Percentiles rank a stretch among this genome's conserved stretches.
phyloP scores from a whole-genome alignment of 1,284 basidiomycete genomes.

The Cutaneotrichosporon sp. region DNA sequence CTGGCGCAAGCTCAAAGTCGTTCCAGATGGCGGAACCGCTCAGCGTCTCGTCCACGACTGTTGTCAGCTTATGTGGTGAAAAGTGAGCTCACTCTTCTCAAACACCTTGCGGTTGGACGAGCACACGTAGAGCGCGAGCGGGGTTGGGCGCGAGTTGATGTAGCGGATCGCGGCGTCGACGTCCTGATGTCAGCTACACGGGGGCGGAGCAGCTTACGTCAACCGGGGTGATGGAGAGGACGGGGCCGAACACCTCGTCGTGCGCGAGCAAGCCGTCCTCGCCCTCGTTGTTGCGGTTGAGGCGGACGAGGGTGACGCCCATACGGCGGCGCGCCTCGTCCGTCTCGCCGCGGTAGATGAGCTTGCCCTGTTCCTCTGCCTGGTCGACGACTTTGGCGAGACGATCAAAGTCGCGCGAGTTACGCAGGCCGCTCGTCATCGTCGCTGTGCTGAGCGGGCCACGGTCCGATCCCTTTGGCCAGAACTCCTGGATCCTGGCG shows the following conservation, averaged over 20 bases:
- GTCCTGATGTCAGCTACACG: slow-evolving; percentile 37
- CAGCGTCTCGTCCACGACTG: slow-evolving; percentile 39
- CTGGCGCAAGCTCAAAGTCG: slow-evolving; percentile 37
- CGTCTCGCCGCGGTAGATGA: slow-evolving; percentile 64
- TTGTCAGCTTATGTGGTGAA: slow-evolving; percentile 6
- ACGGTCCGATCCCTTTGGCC: slow-evolving; percentile 46
- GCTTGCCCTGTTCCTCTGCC: slow-evolving; percentile 57
- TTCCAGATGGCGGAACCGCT: slow-evolving; percentile 46
- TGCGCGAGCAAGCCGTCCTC: slow-evolving; percentile 63
- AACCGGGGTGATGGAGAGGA: slow-evolving; percentile 71
- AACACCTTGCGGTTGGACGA: slow-evolving; percentile 33
- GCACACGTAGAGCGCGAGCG: slow-evolving; percentile 46
- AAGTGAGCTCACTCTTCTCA: slow-evolving; percentile 31
- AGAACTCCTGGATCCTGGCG: slow-evolving; percentile 35
- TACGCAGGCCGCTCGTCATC: slow-evolving; percentile 54
- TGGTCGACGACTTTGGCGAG: slow-evolving; percentile 60
- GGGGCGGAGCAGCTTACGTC: slow-evolving; percentile 42
- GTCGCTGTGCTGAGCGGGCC: slow-evolving; percentile 34
- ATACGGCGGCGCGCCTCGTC: slow-evolving; percentile 52
- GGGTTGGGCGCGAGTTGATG: slow-evolving; percentile 53
- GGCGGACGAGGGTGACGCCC: slow-evolving; percentile 51
- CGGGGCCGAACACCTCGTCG: slow-evolving; percentile 67
- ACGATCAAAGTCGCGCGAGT: slow-evolving; percentile 57
- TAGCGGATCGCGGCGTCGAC: slow-evolving; percentile 67
- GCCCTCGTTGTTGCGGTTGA: slow-evolving; percentile 54